phyloP scores from a whole-genome alignment of 306 rosid genomes.

The Prunus persica region Prunus_persica_NCBIv2 NC_034011.1:18117501-18118000 shows the following conservation, averaged over 20 bases:
- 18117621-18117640: conserved; percentile 38
- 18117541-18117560: conserved; percentile 22
- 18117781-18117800: conserved; percentile 17
- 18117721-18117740: conserved; percentile 22
- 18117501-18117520: conserved; percentile 7
- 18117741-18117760: conserved; percentile 15
- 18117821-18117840: conserved; percentile 4
- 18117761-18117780: conserved; percentile 19
- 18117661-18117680: conserved; percentile 19
- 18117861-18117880: neutral
- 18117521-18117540: neutral
- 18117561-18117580: conserved; percentile 34
- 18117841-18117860: neutral
- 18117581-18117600: conserved; percentile 30
- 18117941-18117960: conserved; percentile 23
- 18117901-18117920: conserved; percentile 21
- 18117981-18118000: conserved; percentile 16
- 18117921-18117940: neutral
- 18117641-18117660: conserved; percentile 31
- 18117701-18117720: conserved; percentile 11
- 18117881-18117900: conserved; percentile 24
- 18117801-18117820: conserved; percentile 4
- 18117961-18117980: conserved; percentile 24
- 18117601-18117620: conserved; percentile 45
- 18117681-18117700: conserved; percentile 24